Conservation (phyloP, 768 basidiomycete species). For the Lyophyllum semitale region DNA sequence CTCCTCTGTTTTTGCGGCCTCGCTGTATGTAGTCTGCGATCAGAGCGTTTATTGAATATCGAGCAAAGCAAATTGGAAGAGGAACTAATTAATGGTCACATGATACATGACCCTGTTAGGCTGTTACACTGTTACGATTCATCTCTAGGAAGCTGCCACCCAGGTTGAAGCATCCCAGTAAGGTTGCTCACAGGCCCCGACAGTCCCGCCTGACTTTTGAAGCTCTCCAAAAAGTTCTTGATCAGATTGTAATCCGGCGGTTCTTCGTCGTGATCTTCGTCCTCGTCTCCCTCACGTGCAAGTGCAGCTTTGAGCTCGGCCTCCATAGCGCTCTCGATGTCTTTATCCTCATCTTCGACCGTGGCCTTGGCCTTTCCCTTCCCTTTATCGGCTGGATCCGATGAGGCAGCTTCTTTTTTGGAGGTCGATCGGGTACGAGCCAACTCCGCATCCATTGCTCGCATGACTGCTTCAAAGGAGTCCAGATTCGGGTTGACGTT, state of each 20-base stretch:
- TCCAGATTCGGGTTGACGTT: conserved; percentile 71
- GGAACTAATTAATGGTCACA: not conserved
- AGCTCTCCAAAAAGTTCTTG: conserved; percentile 96
- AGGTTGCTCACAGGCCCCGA: conserved; percentile 92
- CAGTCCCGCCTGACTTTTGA: conserved; percentile 86
- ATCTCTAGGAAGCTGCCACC: conserved; percentile 75
- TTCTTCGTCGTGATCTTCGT: conserved; percentile 57
- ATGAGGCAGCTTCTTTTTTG: conserved; percentile 19
- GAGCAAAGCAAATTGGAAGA: not conserved
- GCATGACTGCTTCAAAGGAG: conserved; percentile 96
- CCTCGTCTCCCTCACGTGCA: conserved; percentile 45
- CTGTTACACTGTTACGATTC: conserved; percentile 44
- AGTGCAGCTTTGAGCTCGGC: conserved; percentile 74
- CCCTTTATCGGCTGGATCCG: conserved; percentile 19
- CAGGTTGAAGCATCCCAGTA: conserved; percentile 79
- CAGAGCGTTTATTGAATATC: not conserved
- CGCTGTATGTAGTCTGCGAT: not conserved
- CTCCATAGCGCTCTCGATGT: conserved; percentile 89
- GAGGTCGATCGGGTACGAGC: conserved; percentile 41
- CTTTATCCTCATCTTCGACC: conserved; percentile 48
- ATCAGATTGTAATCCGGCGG: conserved; percentile 87
- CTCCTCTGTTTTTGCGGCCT: conserved; percentile 5
- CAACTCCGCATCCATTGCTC: conserved; percentile 89
- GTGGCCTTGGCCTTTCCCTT: conserved; percentile 53
- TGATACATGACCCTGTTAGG: too few relatives aligned